phyloP scores from a whole-genome alignment of 2,329 filamentous ascomycete genomes.

The Beauveria caledonica region DNA sequence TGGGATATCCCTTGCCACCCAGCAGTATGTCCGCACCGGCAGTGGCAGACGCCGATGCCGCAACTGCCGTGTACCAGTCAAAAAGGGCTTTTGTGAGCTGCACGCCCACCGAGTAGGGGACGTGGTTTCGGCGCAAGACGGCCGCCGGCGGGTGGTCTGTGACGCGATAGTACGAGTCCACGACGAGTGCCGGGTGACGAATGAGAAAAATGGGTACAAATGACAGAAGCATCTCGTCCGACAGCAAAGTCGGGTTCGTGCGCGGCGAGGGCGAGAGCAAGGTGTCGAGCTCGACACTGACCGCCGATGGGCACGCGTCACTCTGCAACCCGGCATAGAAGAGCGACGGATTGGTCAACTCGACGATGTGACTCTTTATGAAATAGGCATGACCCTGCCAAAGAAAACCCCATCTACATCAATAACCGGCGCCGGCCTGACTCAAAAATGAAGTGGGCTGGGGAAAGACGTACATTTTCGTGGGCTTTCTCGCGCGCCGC shows the following conservation, averaged over 20 bases:
- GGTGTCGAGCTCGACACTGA: neutral
- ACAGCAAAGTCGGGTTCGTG: neutral
- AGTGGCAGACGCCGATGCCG: neutral
- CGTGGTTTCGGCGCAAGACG: neutral
- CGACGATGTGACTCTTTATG: neutral
- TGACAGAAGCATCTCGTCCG: neutral
- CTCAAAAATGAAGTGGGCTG: neutral
- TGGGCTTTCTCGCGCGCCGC: neutral
- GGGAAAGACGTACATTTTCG: neutral
- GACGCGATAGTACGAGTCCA: neutral
- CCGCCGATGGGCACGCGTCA: neutral
- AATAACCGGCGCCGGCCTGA: neutral
- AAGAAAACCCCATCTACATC: neutral
- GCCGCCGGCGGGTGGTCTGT: neutral
- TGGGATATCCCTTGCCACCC: neutral
- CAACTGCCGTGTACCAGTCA: neutral
- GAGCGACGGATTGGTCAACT: neutral
- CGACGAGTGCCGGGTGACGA: neutral
- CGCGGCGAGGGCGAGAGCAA: neutral
- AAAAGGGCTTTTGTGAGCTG: neutral
- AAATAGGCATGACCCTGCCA: neutral
- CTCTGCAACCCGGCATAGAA: neutral
- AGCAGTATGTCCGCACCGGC: too few relatives aligned
- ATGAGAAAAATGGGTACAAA: neutral
- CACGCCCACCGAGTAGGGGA: too few relatives aligned